A percentile compares a stretch with the other conserved stretches of the same genome.
These are phyloP conservation scores for Pleoardoris graminearum DNA, from an alignment of 2,329 filamentous ascomycete genomes.

Conservation along the genomic window DNA sequence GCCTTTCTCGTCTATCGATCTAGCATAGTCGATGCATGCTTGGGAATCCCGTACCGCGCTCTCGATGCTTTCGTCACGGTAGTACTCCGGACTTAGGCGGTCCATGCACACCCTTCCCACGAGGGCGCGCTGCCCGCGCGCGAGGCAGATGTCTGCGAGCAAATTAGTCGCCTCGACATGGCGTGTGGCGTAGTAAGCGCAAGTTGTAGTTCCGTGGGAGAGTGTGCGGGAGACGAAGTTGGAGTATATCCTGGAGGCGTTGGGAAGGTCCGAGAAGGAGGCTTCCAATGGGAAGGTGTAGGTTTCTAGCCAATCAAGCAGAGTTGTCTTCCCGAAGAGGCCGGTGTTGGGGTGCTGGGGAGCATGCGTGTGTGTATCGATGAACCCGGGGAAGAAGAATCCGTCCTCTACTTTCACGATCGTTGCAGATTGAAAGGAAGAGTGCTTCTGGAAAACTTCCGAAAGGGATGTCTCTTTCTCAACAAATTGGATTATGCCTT, in stretches of 20 bases:
- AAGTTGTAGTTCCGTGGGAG: conserved; percentile 87
- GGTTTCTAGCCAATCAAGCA: conserved; percentile 88
- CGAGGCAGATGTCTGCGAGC: conserved; percentile 80
- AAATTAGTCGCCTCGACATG: conserved; percentile 88
- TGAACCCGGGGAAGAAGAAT: conserved; percentile 85
- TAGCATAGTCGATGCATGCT: conserved; percentile 61
- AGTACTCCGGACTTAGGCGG: conserved; percentile 70
- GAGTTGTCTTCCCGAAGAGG: conserved; percentile 89
- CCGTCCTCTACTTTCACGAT: conserved; percentile 51
- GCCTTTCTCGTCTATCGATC: conserved; percentile 64
- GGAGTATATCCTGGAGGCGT: conserved; percentile 73
- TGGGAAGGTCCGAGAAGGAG: conserved; percentile 65
- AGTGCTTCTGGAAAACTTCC: conserved; percentile 29
- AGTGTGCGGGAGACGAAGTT: conserved; percentile 80
- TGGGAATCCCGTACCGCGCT: conserved; percentile 58
- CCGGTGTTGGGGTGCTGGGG: conserved; percentile 93
- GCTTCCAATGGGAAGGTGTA: conserved; percentile 95
- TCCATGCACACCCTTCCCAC: conserved; percentile 98
- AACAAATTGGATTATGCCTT: conserved; percentile 57
- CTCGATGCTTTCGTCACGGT: conserved; percentile 71
- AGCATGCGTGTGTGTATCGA: conserved; percentile 91
- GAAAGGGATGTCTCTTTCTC: conserved; percentile 38
- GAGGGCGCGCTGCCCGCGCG: conserved; percentile 81
- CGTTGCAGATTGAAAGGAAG: conserved; percentile 47
- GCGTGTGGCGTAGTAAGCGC: conserved; percentile 91